Evolutionary conservation across 768 basidiomycete species (phyloP).

Genomic region (Pleurotus tuber-regium): DNA sequence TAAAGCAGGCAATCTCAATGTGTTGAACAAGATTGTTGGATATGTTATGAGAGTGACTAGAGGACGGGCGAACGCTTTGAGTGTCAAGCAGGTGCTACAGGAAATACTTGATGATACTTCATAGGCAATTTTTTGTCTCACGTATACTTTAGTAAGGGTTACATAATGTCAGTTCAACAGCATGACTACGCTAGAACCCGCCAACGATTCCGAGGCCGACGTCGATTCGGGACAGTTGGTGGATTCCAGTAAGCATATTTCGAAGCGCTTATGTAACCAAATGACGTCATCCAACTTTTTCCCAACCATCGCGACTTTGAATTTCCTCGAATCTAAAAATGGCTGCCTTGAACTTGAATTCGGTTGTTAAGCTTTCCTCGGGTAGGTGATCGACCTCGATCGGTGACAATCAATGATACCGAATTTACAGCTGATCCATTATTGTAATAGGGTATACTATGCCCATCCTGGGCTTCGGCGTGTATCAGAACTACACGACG

Average conservation of each 20-base stretch:
- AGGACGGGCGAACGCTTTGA: slow-evolving; percentile 75
- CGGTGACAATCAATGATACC: neutral
- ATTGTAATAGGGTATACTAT: slow-evolving; percentile 45
- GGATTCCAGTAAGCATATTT: too few relatives aligned
- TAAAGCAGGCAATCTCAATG: slow-evolving; percentile 68
- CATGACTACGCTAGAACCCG: too few relatives aligned
- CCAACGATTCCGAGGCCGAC: too few relatives aligned
- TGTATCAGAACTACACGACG: slow-evolving; percentile 64
- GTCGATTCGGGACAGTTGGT: too few relatives aligned
- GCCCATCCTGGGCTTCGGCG: slow-evolving; percentile 69
- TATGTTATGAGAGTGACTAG: slow-evolving; percentile 80
- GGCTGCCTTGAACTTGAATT: slow-evolving; percentile 16
- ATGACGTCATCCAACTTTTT: too few relatives aligned
- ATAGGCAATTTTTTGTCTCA: too few relatives aligned
- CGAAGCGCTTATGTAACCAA: too few relatives aligned
- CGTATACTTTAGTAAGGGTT: too few relatives aligned
- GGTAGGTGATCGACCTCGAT: slow-evolving; percentile 14
- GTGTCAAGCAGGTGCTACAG: slow-evolving; percentile 48
- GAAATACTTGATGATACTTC: slow-evolving; percentile 40
- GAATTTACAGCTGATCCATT: neutral
- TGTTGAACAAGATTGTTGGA: slow-evolving; percentile 80
- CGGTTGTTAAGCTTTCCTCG: slow-evolving; percentile 21
- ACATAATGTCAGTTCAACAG: too few relatives aligned
- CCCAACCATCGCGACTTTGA: too few relatives aligned
- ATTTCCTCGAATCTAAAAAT: too few relatives aligned